Base-by-base conservation (phyloP, 495 filamentous ascomycete species). In the Aspergillus hancockii region DNA sequence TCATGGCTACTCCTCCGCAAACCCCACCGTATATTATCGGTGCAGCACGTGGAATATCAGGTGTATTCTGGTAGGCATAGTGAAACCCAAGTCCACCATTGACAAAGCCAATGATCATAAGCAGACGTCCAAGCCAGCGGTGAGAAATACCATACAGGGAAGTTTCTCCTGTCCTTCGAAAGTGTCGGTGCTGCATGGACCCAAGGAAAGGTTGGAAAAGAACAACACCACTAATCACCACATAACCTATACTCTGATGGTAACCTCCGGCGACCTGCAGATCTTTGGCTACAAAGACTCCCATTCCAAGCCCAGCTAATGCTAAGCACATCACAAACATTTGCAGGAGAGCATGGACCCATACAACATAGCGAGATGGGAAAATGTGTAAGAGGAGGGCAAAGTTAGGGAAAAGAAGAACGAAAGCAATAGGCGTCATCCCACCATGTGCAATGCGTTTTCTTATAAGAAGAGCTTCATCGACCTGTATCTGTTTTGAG, bases 111-210 rank as follows among this genome's bases (percentile, higher is more conserved):
- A 88, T 57, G 8, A 70, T 73, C 38, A 86, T 82, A 12, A 91
- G 82, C 21, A 93, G 81, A 21, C 92, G 87, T 16, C 92, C 92
- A 59, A 96, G 85, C 89, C 90, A 97, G 43, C 92, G 85, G 70
- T 97, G 92, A 25, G 93, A 72, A 31, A 82, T 63, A 16, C 79
- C 81, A 66, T 85, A 73, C 10, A 76, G 8, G n/a, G 78, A 82
- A 4, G 82, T 81, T 19, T 59, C 46, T 28, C 74, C 63, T 4
- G 73, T 64, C 59, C 78, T 78, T 36, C 75, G 45, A 64, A 71
- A 90, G 53, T 79, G 70, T n/a, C 69, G 59, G 65, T 91, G 89
- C 60, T 91, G 88, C 9, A 87, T 23, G n/a, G 79, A 70, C 32
- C 88, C 89, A 22, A 87, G 70, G 8, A 81, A 60, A 5, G 85